Evolutionary conservation across 2,329 filamentous ascomycete genomes (phyloP).

Genomic region (Ascochyta clinopodiicola): DNA sequence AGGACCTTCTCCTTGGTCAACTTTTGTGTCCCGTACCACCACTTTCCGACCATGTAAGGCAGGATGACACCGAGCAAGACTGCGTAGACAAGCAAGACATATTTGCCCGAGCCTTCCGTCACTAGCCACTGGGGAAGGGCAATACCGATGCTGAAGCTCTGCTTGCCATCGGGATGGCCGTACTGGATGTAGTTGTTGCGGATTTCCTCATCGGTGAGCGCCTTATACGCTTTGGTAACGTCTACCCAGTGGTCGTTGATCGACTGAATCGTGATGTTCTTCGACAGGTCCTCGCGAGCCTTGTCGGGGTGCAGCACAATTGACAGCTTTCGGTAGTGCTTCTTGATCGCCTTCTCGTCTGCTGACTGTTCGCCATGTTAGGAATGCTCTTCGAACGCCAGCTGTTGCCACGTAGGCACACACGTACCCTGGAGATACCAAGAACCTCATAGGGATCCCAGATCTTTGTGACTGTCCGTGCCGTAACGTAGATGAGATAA

Average conservation of each 20-base stretch:
- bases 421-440: slow-evolving; percentile 77
- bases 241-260: slow-evolving; percentile 92
- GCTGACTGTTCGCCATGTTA: slow-evolving; percentile 65
- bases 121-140: slow-evolving; percentile 92
- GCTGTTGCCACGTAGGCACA: slow-evolving; percentile 3
- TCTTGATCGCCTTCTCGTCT: slow-evolving; percentile 90
- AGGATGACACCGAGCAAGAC: slow-evolving; percentile 85
- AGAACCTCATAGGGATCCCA: slow-evolving; percentile 98
- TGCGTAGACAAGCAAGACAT: slow-evolving; percentile 89
- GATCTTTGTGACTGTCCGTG: slow-evolving; percentile 73
- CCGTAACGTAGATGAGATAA: slow-evolving; percentile 85
- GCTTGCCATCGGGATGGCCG: slow-evolving; percentile 96
- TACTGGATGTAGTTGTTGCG: slow-evolving; percentile 97
- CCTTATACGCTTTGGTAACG: slow-evolving; percentile 96
- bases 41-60: slow-evolving; percentile 91
- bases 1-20: slow-evolving; percentile 93
- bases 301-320: slow-evolving; percentile 94
- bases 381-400: slow-evolving; percentile 15
- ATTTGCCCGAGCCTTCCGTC: slow-evolving; percentile 93
- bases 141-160: slow-evolving; percentile 97
- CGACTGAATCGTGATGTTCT: slow-evolving; percentile 86
- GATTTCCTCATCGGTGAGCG: slow-evolving; percentile 94
- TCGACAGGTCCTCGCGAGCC: slow-evolving; percentile 77
- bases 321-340: slow-evolving; percentile 85
- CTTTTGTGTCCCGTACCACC: slow-evolving; percentile 98